These are phyloP conservation scores for Russula dissimulans DNA, from an alignment of 768 basidiomycete species.

Conservation along the genomic window DNA sequence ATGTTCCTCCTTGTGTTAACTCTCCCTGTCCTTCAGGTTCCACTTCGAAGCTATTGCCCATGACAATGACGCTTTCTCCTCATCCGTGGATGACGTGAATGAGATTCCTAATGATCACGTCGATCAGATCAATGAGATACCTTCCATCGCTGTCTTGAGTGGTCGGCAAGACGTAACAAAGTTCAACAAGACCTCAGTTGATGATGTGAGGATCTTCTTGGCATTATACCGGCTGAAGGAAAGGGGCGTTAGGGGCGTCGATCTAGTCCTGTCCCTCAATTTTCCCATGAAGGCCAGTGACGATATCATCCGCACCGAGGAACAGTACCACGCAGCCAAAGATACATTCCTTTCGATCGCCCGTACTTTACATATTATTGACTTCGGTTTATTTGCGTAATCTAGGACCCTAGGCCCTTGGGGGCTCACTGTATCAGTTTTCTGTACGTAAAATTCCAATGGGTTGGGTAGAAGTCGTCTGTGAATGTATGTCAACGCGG, in stretches of 20 bases:
- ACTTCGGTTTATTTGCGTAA: slow-evolving; percentile 65
- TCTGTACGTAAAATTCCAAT: background rate
- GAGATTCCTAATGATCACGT: slow-evolving; percentile 34
- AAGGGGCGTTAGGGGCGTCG: slow-evolving; percentile 63
- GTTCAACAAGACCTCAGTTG: slow-evolving; percentile 52
- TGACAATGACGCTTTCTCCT: slow-evolving; percentile 67
- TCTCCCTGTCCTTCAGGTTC: slow-evolving; percentile 47
- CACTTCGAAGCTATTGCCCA: slow-evolving; percentile 88
- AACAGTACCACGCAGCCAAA: slow-evolving; percentile 30
- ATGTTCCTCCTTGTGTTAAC: slow-evolving; percentile 9
- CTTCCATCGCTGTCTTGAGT: slow-evolving; percentile 48
- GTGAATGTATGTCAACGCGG: no score
- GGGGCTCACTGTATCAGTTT: background rate
- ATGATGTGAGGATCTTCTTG: slow-evolving; percentile 68
- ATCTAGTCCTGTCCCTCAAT: slow-evolving; percentile 81
- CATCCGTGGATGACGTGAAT: slow-evolving; percentile 36
- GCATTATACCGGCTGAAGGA: slow-evolving; percentile 70
- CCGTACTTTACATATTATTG: slow-evolving; percentile 51
- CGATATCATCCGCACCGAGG: slow-evolving; percentile 35
- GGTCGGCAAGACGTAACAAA: slow-evolving; percentile 72
- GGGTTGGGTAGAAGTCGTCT: background rate
- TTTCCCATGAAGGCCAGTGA: slow-evolving; percentile 49
- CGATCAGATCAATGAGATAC: slow-evolving; percentile 46
- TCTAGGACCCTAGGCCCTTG: background rate
- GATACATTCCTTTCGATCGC: slow-evolving; percentile 47